Evolutionary conservation across 345 rosid genomes (phyloP), one percentile per base, ranked within the genome.

Genomic region (Eucalyptus fibrosa): DNA sequence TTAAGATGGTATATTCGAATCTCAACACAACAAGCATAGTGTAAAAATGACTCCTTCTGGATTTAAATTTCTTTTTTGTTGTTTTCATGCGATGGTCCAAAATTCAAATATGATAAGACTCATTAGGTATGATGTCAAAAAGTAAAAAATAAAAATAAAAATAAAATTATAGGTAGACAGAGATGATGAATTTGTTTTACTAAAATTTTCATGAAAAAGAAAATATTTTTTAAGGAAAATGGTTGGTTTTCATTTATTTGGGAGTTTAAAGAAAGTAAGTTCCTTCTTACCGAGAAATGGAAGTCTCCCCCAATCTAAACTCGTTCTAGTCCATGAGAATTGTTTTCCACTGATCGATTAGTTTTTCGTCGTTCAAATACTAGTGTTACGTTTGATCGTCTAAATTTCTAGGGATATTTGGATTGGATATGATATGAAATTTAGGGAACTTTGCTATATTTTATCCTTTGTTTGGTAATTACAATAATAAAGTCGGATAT

Each of bases 371-470:
- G 2, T 65, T 32, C 37, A 65, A 65, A 65, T 32, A 15, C 6
- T 23, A 24, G 62, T 2, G 12, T 24, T 24, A 24, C 0, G 1
- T 24, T 56, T 56, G 30, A 56, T 56, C 30, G 0, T 24, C 28
- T 56, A 24, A 23, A 56, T 56, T 24, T 56, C 1, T 24, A n/a
- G n/a, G n/a, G n/a, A n/a, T n/a, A n/a, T n/a, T n/a, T n/a, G n/a
- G n/a, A n/a, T n/a, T n/a, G n/a, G n/a, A n/a, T 56, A 56, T 9
- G 1, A 56, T 24, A 23, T 56, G 6, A 56, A 56, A 56, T 56
- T 3, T 0, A 56, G 0, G 7, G 3, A 56, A 56, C 2, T 24
- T 56, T 56, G 1, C 2, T 56, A 4, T 56, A 56, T 24, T 7
- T 9, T 56, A 56, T 56, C 1, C 0, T 9, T 3, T 2, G 13